A percentile compares a stretch with the other conserved stretches of the same genome.
Conservation (phyloP, 202 grass and related monocot species). For the Bolboschoenoplectus hybrid region DNA sequence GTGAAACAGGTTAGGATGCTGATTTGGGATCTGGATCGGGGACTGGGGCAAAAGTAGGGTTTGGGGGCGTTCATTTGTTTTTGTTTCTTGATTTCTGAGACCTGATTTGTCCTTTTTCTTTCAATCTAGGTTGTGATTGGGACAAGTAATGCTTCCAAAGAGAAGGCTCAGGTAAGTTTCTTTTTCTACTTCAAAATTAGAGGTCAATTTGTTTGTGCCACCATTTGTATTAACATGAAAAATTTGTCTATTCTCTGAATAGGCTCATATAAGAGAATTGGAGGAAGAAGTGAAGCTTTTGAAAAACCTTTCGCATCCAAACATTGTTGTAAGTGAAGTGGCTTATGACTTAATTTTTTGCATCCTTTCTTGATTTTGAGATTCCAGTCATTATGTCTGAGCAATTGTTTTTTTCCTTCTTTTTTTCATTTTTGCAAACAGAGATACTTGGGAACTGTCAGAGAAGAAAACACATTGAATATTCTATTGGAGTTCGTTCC, state of each 20-base stretch:
- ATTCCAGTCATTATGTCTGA: neutral
- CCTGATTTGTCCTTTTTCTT: constrained; percentile 16
- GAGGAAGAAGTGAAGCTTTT: constrained; percentile 99
- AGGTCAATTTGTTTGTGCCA: neutral
- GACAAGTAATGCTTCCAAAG: constrained; percentile 71
- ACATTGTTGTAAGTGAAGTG: constrained; percentile 85
- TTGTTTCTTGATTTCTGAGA: constrained; percentile 33
- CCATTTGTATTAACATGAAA: neutral
- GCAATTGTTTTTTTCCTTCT: constrained; percentile 30
- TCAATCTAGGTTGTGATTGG: constrained; percentile 79
- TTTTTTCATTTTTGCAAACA: constrained; percentile 41
- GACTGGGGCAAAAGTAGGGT: constrained; percentile 2
- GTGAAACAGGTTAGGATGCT: constrained; percentile 70
- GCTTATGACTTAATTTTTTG: neutral
- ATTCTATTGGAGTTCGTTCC: constrained; percentile 97
- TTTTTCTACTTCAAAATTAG: constrained; percentile 5
- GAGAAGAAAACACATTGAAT: constrained; percentile 83
- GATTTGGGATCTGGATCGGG: constrained; percentile 33
- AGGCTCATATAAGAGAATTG: constrained; percentile 91
- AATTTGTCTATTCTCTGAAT: constrained; percentile 30
- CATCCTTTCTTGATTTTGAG: constrained; percentile 16
- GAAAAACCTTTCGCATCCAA: constrained; percentile 84
- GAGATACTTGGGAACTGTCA: constrained; percentile 93
- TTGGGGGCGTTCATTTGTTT: constrained; percentile 15
- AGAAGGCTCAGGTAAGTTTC: constrained; percentile 88